A percentile compares a stretch with the other conserved stretches of the same genome.
Evolutionary conservation across 1,284 basidiomycete genomes (phyloP).

Genomic region (Boletus mariae): DNA sequence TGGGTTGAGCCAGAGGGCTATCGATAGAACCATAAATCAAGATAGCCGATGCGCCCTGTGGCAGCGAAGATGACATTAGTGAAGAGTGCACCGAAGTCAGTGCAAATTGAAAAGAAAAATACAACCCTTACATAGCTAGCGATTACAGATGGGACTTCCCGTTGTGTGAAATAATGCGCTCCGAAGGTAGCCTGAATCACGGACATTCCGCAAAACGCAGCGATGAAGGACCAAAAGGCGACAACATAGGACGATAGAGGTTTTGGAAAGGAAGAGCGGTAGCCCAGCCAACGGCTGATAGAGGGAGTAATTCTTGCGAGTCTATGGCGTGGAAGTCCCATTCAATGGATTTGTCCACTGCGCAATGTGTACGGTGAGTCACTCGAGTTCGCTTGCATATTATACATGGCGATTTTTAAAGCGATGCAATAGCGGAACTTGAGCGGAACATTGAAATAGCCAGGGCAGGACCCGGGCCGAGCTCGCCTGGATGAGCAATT

Average conservation of each 20-base stretch:
- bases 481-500: too few relatives aligned
- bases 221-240: constrained; percentile 42
- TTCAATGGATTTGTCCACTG: not conserved
- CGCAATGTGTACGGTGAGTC: not conserved
- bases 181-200: constrained; percentile 55
- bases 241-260: constrained; percentile 4
- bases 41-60: constrained; percentile 57
- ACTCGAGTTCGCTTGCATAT: not conserved
- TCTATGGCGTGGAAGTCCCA: not conserved
- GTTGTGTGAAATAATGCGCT: constrained; percentile 45
- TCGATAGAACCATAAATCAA: constrained; percentile 58
- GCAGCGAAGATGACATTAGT: constrained; percentile 48
- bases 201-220: constrained; percentile 54
- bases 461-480: too few relatives aligned
- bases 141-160: constrained; percentile 42
- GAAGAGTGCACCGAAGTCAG: not conserved
- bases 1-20: constrained; percentile 57
- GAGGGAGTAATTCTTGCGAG: constrained; percentile 2
- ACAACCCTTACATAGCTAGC: constrained; percentile 21
- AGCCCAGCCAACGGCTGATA: constrained; percentile 16
- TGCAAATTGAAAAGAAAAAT: not conserved
- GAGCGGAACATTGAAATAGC: too few relatives aligned
- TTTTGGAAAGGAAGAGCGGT: constrained; percentile 9
- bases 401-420: too few relatives aligned
- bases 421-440: too few relatives aligned